These are phyloP conservation scores for Cystofilobasidium capitatum DNA, from an alignment of 768 basidiomycete species.

Conservation along the genomic window DNA sequence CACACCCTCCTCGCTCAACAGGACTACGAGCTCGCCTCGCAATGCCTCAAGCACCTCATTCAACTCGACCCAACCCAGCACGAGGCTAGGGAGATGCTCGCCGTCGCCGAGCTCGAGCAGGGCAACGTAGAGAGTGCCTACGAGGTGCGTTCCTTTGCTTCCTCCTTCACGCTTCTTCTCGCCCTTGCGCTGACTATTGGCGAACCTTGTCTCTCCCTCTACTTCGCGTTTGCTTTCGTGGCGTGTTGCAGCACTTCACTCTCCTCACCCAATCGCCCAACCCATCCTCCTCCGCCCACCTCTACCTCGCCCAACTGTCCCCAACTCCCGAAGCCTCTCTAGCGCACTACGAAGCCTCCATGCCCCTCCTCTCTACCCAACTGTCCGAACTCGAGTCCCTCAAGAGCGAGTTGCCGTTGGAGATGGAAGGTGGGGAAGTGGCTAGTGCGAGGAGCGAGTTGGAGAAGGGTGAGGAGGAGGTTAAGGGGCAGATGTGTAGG, in stretches of 20 bases:
- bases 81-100: slow-evolving; percentile 24
- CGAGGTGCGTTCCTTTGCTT: slow-evolving; percentile 12
- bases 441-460: slow-evolving; percentile 1
- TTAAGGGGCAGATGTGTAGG: slow-evolving; percentile 18
- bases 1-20: slow-evolving; percentile 27
- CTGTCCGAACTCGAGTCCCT: slow-evolving; percentile 5
- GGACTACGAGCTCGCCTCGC: slow-evolving; percentile 19
- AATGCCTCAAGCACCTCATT: slow-evolving; percentile 18
- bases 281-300: slow-evolving; percentile 10
- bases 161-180: neutral
- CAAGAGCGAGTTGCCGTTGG: neutral
- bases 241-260: slow-evolving; percentile 15
- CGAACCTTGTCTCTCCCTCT: neutral
- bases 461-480: slow-evolving; percentile 13
- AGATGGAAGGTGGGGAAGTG: neutral
- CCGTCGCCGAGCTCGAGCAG: slow-evolving; percentile 21
- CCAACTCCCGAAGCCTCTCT: slow-evolving; percentile 16
- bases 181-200: neutral
- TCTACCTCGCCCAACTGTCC: slow-evolving; percentile 27
- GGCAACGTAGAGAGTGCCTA: slow-evolving; percentile 22
- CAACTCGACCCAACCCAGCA: slow-evolving; percentile 4
- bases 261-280: neutral
- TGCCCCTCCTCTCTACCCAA: slow-evolving; percentile 16
- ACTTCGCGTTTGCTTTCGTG: neutral
- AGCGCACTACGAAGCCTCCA: slow-evolving; percentile 19